Evolutionary conservation across 169 alveolate species (phyloP).

Genomic region (Plasmodium inui): DNA sequence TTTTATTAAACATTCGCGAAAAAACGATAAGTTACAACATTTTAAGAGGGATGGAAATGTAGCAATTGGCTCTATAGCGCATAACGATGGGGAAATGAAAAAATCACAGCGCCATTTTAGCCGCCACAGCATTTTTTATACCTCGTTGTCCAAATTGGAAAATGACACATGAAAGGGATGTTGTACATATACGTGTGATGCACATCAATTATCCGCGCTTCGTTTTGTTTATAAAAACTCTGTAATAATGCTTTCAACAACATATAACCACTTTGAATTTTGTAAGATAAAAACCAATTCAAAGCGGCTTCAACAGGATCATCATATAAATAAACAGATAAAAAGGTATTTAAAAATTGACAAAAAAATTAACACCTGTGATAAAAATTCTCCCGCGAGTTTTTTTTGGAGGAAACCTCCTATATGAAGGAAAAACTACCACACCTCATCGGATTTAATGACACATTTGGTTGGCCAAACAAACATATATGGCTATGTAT

Average conservation of each 20-base stretch:
- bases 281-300: background rate
- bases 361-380: background rate
- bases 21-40: background rate
- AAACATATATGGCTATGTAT: background rate
- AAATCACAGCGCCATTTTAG: background rate
- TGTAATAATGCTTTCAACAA: background rate
- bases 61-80: background rate
- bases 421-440: background rate
- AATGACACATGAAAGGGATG: background rate
- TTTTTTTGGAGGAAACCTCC: background rate
- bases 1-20: background rate
- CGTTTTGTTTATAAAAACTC: background rate
- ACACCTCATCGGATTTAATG: background rate
- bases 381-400: background rate
- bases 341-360: too few relatives aligned
- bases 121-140: background rate
- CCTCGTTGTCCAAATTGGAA: background rate
- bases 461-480: background rate
- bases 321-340: too few relatives aligned
- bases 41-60: background rate
- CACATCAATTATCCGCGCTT: background rate
- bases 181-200: background rate
- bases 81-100: background rate
- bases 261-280: background rate
- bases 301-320: background rate